phyloP scores from a whole-genome alignment of 768 basidiomycete species.

The Phylloporus sp. region DNA sequence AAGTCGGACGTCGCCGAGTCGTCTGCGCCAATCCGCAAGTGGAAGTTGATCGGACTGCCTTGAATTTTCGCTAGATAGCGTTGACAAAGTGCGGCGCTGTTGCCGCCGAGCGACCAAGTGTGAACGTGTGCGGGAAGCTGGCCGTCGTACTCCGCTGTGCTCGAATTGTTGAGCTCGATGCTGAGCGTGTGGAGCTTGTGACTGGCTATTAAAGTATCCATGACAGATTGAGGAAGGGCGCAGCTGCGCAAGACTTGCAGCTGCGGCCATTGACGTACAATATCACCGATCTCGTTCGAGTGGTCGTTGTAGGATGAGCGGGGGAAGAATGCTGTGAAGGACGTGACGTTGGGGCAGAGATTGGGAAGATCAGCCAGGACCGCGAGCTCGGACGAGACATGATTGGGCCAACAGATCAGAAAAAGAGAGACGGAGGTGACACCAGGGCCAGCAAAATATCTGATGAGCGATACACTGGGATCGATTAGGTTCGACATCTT shows the following conservation, averaged over 20 bases:
- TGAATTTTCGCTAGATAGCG: conserved; percentile 20
- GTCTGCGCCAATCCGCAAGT: conserved; percentile 23
- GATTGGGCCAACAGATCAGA: conserved; percentile 24
- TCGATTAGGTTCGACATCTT: conserved; percentile 21
- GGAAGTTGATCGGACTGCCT: conserved; percentile 15
- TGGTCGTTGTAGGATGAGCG: conserved; percentile 26
- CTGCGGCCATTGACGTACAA: conserved; percentile 19
- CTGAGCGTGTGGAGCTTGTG: conserved; percentile 16
- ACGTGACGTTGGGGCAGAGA: conserved; percentile 24
- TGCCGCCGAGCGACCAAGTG: conserved; percentile 22
- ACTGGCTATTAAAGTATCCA: conserved; percentile 16
- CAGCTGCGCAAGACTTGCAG: conserved; percentile 17
- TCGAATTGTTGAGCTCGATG: conserved; percentile 28
- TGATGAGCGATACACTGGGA: conserved; percentile 23
- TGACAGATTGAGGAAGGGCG: conserved; percentile 18
- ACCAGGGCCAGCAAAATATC: conserved; percentile 21
- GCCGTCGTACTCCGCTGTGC: conserved; percentile 16
- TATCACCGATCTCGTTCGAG: conserved; percentile 23
- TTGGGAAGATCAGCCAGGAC: conserved; percentile 19
- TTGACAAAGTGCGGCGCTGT: conserved; percentile 19
- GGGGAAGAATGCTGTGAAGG: conserved; percentile 25
- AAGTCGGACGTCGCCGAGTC: conserved; percentile 21
- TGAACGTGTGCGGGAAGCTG: conserved; percentile 14
- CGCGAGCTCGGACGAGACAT: conserved; percentile 16
- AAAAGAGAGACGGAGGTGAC: conserved; percentile 19